phyloP scores from a whole-genome alignment of 805 yeast species.

The Candida pseudofarinosa region DNA sequence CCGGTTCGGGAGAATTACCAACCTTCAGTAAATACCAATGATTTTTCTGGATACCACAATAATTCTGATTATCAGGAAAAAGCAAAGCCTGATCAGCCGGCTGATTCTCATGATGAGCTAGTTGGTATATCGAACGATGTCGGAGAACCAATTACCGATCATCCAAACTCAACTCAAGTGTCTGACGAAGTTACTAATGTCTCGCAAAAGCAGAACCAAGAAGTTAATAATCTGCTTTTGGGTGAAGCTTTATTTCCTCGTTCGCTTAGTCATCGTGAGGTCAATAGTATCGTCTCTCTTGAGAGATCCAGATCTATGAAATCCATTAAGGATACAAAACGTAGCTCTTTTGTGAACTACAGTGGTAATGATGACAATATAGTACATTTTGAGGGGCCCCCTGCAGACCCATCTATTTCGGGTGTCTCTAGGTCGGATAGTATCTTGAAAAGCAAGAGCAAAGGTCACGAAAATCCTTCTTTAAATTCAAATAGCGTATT shows the following conservation, averaged over 20 bases:
- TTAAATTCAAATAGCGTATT: neutral
- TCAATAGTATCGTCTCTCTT: conserved; percentile 67
- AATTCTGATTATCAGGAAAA: neutral
- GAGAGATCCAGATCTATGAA: conserved; percentile 62
- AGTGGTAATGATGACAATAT: conserved; percentile 40
- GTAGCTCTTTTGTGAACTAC: conserved; percentile 38
- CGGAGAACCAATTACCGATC: neutral
- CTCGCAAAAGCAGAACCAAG: conserved; percentile 16
- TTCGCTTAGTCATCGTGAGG: conserved; percentile 60
- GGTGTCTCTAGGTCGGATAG: conserved; percentile 31
- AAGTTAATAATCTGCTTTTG: conserved; percentile 23
- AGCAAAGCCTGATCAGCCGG: neutral
- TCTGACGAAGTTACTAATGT: neutral
- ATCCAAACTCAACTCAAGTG: neutral
- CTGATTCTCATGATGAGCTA: neutral
- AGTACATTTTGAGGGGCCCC: conserved; percentile 18
- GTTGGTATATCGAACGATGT: neutral
- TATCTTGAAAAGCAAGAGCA: conserved; percentile 32
- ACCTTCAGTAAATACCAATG: neutral
- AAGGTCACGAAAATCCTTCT: conserved; percentile 14
- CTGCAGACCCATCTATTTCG: conserved; percentile 9
- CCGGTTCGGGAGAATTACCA: neutral
- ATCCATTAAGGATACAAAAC: conserved; percentile 41
- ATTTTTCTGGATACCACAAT: neutral
- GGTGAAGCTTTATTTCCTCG: conserved; percentile 69